Evolutionary conservation across 2,329 filamentous ascomycete genomes (phyloP).

Genomic region (Xylaria digitata): DNA sequence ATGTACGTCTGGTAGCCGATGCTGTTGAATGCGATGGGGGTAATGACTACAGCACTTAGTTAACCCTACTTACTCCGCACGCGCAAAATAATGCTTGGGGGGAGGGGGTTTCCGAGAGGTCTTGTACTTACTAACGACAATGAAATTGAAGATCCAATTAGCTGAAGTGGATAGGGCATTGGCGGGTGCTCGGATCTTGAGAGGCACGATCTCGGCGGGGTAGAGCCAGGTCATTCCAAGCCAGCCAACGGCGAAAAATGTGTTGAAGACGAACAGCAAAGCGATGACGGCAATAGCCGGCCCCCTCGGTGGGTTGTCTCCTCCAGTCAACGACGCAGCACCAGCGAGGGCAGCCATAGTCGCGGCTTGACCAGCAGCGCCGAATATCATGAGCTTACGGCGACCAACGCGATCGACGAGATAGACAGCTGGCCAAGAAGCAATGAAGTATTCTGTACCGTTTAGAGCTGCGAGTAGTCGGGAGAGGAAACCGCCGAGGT

Average conservation of each 20-base stretch:
- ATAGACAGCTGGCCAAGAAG: conserved; percentile 70
- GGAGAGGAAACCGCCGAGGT: conserved; percentile 65
- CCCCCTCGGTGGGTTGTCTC: conserved; percentile 39
- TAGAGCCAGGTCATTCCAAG: conserved; percentile 69
- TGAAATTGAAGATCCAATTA: conserved; percentile 73
- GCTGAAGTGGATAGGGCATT: conserved; percentile 63
- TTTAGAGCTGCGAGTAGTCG: conserved; percentile 67
- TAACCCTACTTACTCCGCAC: not conserved
- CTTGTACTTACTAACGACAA: conserved; percentile 61
- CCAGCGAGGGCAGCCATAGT: conserved; percentile 73
- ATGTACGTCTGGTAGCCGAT: conserved; percentile 72
- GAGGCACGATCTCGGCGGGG: conserved; percentile 66
- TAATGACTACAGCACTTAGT: conserved; percentile 58
- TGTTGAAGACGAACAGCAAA: conserved; percentile 64
- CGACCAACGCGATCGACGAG: conserved; percentile 75
- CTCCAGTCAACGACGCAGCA: conserved; percentile 49
- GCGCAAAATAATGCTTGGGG: too few relatives aligned
- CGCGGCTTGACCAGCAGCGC: conserved; percentile 69
- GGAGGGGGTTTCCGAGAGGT: too few relatives aligned
- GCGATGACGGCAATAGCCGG: conserved; percentile 51
- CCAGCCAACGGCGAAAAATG: conserved; percentile 65
- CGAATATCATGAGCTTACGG: conserved; percentile 77
- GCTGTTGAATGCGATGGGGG: conserved; percentile 66
- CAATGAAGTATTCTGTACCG: conserved; percentile 61
- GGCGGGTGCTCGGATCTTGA: conserved; percentile 65